Conservation (phyloP, 2,329 filamentous ascomycete species). For the Amphichorda felina region DNA sequence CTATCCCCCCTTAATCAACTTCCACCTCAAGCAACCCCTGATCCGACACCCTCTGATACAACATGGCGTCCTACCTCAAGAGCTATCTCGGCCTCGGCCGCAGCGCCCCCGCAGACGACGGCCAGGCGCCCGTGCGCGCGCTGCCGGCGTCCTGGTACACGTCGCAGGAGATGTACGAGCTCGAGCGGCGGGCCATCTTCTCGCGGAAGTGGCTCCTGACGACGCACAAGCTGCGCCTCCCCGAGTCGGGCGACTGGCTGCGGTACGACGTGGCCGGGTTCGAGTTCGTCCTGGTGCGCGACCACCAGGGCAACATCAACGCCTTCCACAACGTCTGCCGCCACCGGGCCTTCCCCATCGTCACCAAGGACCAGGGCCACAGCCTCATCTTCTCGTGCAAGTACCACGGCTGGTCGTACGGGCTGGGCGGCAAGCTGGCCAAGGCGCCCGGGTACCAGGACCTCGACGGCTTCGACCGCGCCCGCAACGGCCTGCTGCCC, state of each 20-base stretch:
- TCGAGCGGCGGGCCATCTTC: slow-evolving; percentile 39
- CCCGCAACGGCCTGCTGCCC: slow-evolving; percentile 41
- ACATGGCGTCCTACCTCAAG: slow-evolving; percentile 12
- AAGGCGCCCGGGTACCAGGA: slow-evolving; percentile 49
- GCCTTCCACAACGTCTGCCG: slow-evolving; percentile 53
- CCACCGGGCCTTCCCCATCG: slow-evolving; percentile 48
- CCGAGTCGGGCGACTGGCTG: slow-evolving; percentile 38
- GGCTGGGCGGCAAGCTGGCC: slow-evolving; percentile 41
- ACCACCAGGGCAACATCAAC: slow-evolving; percentile 38
- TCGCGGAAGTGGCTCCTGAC: slow-evolving; percentile 35
- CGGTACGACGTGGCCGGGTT: slow-evolving; percentile 42
- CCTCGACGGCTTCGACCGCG: slow-evolving; percentile 42
- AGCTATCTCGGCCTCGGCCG: slow-evolving; percentile 20
- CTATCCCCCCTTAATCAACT: no score
- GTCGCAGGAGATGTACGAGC: slow-evolving; percentile 33
- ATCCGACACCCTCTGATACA: no score
- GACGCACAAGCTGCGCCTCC: slow-evolving; percentile 4
- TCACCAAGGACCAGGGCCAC: slow-evolving; percentile 35
- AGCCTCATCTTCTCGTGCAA: slow-evolving; percentile 43
- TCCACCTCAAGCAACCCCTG: no score
- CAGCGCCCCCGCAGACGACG: slow-evolving; percentile 2
- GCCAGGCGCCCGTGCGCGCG: slow-evolving; percentile 4
- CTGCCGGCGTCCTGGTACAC: slow-evolving; percentile 15
- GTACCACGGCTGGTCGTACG: slow-evolving; percentile 54
- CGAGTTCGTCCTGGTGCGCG: slow-evolving; percentile 38